Evolutionary conservation across 2,329 filamentous ascomycete species (phyloP), one percentile per base, ranked within the genome.

Genomic region (Xylariales sp.): DNA sequence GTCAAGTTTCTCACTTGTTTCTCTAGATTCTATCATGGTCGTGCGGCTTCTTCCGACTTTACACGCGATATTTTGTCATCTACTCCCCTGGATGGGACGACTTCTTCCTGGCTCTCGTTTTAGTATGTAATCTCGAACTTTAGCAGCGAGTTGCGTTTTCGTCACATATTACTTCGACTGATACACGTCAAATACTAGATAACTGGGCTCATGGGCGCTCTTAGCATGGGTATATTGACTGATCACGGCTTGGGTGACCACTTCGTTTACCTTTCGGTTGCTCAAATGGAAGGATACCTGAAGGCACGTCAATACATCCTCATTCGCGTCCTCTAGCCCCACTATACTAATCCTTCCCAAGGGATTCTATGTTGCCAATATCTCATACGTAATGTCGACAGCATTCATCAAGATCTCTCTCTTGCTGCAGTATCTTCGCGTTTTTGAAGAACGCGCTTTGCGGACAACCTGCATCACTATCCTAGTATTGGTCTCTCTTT

Each of bases 331-430:
- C 33, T 22, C 22, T 12, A 16, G 14, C 19, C 10, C 5, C 35
- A 27, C 11, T 16, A 4, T 15, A 14, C 22, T 9, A 8, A 27
- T n/a, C 24, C n/a, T 8, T 27, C 24, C n/a, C 24, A 20, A 58
- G 52, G 33, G 38, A 16, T 51, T 52, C 21, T 58, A 58, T 33
- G 39, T 55, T 11, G 33, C 38, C 15, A 54, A 52, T 21, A 50
- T 43, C 3, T 43, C 46, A 4, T 56, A 57, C 42, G 49, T 38
- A 27, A 44, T 51, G 14, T 51, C 55, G 20, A 49, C 52, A 10
- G 45, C 50, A 9, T 35, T 57, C 3, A 54, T 58, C 38, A 58
- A 58, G 41, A 43, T 58, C 22, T 52, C 53, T 6, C 49, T 58
- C 19, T 38, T 58, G 25, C 48, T 56, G 28, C 55, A 58, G 38